Conservation (phyloP, 441 rosid genomes). For the Bruguiera hainesii region DNA sequence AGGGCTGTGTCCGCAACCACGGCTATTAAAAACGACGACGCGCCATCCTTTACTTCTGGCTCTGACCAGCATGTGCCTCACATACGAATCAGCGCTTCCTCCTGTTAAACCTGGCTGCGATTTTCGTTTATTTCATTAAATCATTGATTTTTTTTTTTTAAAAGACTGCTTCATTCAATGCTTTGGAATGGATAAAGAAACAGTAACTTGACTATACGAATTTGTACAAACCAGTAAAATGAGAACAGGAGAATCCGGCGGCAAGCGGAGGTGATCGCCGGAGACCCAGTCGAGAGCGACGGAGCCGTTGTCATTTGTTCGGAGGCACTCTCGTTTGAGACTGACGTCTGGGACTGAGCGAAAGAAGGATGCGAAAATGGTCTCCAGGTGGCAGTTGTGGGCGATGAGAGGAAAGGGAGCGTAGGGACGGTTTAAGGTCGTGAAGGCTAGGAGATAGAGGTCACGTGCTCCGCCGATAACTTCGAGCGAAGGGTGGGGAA, state of each 20-base stretch:
- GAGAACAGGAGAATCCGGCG: constrained; percentile 61
- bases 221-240: constrained; percentile 51
- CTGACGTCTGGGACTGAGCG: constrained; percentile 50
- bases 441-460: constrained; percentile 50
- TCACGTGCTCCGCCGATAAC: constrained; percentile 65
- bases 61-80: constrained; percentile 60
- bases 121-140: background rate
- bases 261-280: constrained; percentile 47
- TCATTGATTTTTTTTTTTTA: background rate
- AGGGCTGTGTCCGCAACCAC: constrained; percentile 84
- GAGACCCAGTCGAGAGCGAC: constrained; percentile 86
- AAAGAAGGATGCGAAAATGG: constrained; percentile 73
- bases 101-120: constrained; percentile 84
- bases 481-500: constrained; percentile 51
- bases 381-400: constrained; percentile 75
- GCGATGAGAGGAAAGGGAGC: constrained; percentile 51
- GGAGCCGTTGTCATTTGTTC: constrained; percentile 52
- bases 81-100: constrained; percentile 79
- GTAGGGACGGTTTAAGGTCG: constrained; percentile 46
- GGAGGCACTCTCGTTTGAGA: constrained; percentile 71
- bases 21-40: constrained; percentile 79
- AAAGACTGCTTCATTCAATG: too few species aligned
- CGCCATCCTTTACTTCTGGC: constrained; percentile 76
- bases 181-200: too few species aligned
- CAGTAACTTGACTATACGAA: too few species aligned